phyloP scores from a whole-genome alignment of 2,329 filamentous ascomycete species.

The Calonectria montana region DNA sequence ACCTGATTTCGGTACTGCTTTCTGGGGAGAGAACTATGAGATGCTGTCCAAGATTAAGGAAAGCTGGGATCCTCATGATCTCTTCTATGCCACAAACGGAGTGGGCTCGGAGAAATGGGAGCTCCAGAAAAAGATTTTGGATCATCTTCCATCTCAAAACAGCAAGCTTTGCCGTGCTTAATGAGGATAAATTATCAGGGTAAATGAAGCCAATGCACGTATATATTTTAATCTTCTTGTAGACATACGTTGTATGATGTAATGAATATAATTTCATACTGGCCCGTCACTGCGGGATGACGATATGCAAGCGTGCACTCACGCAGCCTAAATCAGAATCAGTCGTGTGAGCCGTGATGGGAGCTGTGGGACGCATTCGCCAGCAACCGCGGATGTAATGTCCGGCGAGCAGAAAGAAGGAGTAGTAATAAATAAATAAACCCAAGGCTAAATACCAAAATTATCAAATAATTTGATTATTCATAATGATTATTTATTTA shows the following conservation, averaged over 20 bases:
- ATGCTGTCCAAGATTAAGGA: slow-evolving; percentile 58
- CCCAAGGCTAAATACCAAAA: too few relatives aligned
- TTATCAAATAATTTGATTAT: too few relatives aligned
- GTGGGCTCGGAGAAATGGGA: slow-evolving; percentile 65
- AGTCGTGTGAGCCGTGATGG: too few relatives aligned
- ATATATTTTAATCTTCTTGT: slow-evolving; percentile 3
- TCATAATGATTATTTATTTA: too few relatives aligned
- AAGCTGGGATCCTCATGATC: slow-evolving; percentile 55
- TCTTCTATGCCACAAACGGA: slow-evolving; percentile 61
- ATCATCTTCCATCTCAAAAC: slow-evolving; percentile 29
- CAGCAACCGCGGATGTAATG: too few relatives aligned
- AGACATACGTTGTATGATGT: neutral
- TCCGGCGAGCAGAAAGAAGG: too few relatives aligned
- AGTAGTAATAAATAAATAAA: too few relatives aligned
- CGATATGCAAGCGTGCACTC: too few relatives aligned
- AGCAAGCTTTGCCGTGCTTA: slow-evolving; percentile 28
- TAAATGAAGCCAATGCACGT: neutral
- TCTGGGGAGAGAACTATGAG: slow-evolving; percentile 60
- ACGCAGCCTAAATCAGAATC: neutral
- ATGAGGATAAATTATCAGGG: neutral
- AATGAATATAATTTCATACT: neutral
- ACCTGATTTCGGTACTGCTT: slow-evolving; percentile 56
- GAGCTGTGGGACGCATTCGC: too few relatives aligned
- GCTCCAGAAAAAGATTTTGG: slow-evolving; percentile 42
- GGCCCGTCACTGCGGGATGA: neutral